phyloP scores from a whole-genome alignment of 371 early-diverging fungal genomes.

The Apophysomyces trapeziformis region DNA sequence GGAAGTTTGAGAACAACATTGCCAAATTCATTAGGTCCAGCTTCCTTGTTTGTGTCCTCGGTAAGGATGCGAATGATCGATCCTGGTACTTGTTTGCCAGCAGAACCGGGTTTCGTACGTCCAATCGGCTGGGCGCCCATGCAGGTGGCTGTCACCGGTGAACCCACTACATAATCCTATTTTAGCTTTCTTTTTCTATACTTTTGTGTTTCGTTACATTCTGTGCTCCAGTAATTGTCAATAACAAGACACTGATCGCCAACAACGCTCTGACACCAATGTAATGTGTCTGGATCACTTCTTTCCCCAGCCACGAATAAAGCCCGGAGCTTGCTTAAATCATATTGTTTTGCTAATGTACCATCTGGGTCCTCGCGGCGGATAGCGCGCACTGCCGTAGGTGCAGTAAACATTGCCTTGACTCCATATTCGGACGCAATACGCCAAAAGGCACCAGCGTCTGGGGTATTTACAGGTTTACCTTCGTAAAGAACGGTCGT shows the following conservation, averaged over 20 bases:
- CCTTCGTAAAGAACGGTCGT: slow-evolving; percentile 93
- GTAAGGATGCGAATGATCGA: slow-evolving; percentile 69
- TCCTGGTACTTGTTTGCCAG: slow-evolving; percentile 81
- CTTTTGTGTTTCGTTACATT: slow-evolving; percentile 62
- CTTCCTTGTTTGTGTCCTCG: slow-evolving; percentile 54
- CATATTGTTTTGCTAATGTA: slow-evolving; percentile 56
- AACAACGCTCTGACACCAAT: slow-evolving; percentile 69
- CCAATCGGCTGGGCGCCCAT: slow-evolving; percentile 51
- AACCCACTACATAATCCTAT: slow-evolving; percentile 29
- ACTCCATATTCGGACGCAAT: slow-evolving; percentile 79
- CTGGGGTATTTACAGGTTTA: slow-evolving; percentile 86
- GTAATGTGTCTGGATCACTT: slow-evolving; percentile 81
- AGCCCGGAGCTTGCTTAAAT: slow-evolving; percentile 62
- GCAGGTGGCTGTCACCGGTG: slow-evolving; percentile 76
- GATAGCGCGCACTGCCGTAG: slow-evolving; percentile 89
- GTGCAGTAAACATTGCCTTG: slow-evolving; percentile 90
- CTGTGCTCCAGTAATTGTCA: slow-evolving; percentile 97
- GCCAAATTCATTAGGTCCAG: slow-evolving; percentile 67
- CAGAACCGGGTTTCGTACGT: slow-evolving; percentile 55
- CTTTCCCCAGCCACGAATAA: slow-evolving; percentile 93
- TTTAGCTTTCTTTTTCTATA: slow-evolving; percentile 19
- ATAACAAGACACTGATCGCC: slow-evolving; percentile 53
- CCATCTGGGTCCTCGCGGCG: slow-evolving; percentile 81
- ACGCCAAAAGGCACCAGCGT: slow-evolving; percentile 82
- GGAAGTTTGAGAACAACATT: slow-evolving; percentile 83